Percentiles rank a stretch among this genome's conserved stretches.
Evolutionary conservation across 768 basidiomycete species (phyloP).

Genomic region (Amanita pseudoporphyria): DNA sequence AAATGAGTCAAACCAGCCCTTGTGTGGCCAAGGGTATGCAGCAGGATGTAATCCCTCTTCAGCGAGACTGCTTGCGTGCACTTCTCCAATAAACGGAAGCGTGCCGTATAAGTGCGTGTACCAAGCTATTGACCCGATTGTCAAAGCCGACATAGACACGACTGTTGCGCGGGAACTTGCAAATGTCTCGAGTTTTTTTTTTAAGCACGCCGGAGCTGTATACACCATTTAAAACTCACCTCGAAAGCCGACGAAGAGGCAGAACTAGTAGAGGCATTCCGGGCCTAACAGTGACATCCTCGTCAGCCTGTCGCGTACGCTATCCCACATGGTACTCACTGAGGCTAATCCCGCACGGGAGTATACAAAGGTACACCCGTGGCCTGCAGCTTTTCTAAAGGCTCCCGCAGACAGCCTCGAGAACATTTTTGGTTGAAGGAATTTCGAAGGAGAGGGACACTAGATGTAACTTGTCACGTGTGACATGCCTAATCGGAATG

Average conservation of each 20-base stretch:
- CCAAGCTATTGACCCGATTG: constrained; percentile 90
- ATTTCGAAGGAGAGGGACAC: constrained; percentile 24
- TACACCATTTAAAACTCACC: constrained; percentile 32
- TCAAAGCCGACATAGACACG: constrained; percentile 63
- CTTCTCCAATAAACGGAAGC: constrained; percentile 84
- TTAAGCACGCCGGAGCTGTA: constrained; percentile 7
- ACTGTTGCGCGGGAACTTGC: constrained; percentile 65
- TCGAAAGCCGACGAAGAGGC: constrained; percentile 48
- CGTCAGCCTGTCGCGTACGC: constrained; percentile 9
- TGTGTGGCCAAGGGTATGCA: constrained; percentile 85
- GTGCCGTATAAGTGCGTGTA: constrained; percentile 92
- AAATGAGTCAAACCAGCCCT: constrained; percentile 81
- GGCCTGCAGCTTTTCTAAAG: constrained; percentile 47
- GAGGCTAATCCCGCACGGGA: constrained; percentile 36
- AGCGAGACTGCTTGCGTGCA: constrained; percentile 83
- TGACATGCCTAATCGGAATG: constrained; percentile 9
- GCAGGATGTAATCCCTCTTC: constrained; percentile 93
- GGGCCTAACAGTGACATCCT: constrained; percentile 35
- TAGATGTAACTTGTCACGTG: constrained; percentile 27
- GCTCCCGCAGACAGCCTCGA: constrained; percentile 73
- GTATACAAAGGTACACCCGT: constrained; percentile 31
- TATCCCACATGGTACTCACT: constrained; percentile 26
- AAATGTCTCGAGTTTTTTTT: constrained; percentile 40
- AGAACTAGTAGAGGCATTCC: constrained; percentile 62
- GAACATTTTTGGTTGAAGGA: constrained; percentile 60